A percentile compares a stretch with the other conserved stretches of the same genome.
Evolutionary conservation across 805 yeast genomes (phyloP).

Genomic region (Huiozyma naganishii): DNA sequence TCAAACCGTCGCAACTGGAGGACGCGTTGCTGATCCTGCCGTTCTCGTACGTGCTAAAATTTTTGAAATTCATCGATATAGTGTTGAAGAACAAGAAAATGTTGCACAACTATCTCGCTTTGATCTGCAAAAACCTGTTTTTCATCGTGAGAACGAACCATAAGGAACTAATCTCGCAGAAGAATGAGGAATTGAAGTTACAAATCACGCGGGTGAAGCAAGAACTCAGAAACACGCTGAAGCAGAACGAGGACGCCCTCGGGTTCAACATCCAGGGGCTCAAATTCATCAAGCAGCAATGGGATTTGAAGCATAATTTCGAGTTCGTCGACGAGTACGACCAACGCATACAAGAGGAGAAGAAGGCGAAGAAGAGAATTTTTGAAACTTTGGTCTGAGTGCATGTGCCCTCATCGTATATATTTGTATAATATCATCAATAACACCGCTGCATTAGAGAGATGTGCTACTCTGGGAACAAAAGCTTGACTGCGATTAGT

Average conservation of each 20-base stretch:
- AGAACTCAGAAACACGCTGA: constrained; percentile 48
- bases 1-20: constrained; percentile 77
- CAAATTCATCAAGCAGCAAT: constrained; percentile 58
- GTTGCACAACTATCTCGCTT: constrained; percentile 41
- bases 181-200: constrained; percentile 49
- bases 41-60: constrained; percentile 64
- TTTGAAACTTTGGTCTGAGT: constrained; percentile 41
- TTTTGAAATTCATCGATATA: constrained; percentile 60
- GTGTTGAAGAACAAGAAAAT: constrained; percentile 51
- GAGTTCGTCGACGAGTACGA: constrained; percentile 65
- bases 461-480: too few relatives aligned
- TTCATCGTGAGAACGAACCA: constrained; percentile 66
- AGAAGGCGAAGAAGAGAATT: constrained; percentile 58
- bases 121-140: constrained; percentile 65
- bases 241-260: constrained; percentile 42
- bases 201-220: constrained; percentile 54
- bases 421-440: background rate
- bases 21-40: constrained; percentile 90
- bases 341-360: constrained; percentile 41
- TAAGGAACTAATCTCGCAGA: constrained; percentile 65
- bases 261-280: constrained; percentile 84
- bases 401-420: background rate
- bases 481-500: background rate
- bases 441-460: too few relatives aligned
- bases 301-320: constrained; percentile 65